These are phyloP conservation scores for Xerocomellus amylosporus DNA, from an alignment of 768 basidiomycete species.

Conservation along the genomic window DNA sequence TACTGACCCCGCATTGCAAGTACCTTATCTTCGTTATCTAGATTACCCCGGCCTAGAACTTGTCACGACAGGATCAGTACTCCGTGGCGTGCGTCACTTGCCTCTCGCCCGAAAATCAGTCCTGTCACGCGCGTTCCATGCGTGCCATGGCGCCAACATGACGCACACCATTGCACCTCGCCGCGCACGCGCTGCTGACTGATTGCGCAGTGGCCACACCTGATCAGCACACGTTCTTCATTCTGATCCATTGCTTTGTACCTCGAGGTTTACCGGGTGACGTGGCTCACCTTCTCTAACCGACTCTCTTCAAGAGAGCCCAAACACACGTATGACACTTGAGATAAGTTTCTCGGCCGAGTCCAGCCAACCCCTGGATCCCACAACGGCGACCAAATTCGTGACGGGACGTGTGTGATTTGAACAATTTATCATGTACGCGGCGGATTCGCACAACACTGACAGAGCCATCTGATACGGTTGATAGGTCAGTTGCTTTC, in stretches of 20 bases:
- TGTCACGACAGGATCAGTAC: neutral
- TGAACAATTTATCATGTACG: conserved; percentile 3
- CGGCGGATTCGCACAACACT: conserved; percentile 13
- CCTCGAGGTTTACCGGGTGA: conserved; percentile 5
- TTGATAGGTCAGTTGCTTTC: conserved; percentile 20
- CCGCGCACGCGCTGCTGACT: neutral
- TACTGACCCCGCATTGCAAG: conserved; percentile 21
- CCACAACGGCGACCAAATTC: neutral
- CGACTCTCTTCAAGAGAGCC: neutral
- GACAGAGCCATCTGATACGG: conserved; percentile 29
- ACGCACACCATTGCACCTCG: conserved; percentile 1
- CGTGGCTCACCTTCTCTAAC: neutral
- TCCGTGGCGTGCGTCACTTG: neutral
- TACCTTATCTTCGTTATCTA: conserved; percentile 25
- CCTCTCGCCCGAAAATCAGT: conserved; percentile 9
- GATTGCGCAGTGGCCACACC: neutral
- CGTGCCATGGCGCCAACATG: neutral
- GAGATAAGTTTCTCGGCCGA: neutral
- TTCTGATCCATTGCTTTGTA: neutral
- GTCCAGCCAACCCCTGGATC: neutral
- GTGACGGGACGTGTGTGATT: conserved; percentile 4
- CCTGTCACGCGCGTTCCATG: conserved; percentile 6
- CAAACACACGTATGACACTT: neutral
- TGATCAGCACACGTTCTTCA: conserved; percentile 7
- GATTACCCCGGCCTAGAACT: conserved; percentile 28